Base-by-base conservation (phyloP, 768 basidiomycete genomes). In the Chlorophyllum brunneum region DNA sequence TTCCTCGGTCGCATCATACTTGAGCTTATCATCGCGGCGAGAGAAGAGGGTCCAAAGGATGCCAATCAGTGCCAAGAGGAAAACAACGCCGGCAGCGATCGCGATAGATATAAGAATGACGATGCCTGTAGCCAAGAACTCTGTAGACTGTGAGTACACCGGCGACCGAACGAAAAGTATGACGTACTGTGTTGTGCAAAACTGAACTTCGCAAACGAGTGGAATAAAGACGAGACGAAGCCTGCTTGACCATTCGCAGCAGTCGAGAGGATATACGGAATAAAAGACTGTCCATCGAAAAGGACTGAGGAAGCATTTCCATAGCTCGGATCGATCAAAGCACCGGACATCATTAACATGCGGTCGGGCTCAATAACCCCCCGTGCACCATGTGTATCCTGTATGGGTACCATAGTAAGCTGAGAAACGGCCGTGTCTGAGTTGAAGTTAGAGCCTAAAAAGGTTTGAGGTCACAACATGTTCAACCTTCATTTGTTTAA, bases 41-140 rank as follows among this genome's bases (percentile, higher is more conserved):
- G 88, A 83, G 67, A 92, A 82, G n/a, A 94, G 75, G 2, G 92
- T 86, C 90, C 92, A 91, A 31, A 95, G 69, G 48, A 95, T 88
- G 44, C 92, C 92, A 50, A 93, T 73, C 36, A 95, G 72, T 13
- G 88, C 86, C 27, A 94, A 75, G 0, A 95, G 73, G 78, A 94
- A 95, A 31, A 95, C 88, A 18, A 98, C 82, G 15, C 95, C 97
- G 13, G 94, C 93, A 8, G 91, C 86, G 58, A 98, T 97, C 22
- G 97, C 97, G 57, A 99, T 97, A 1, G 94, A 95, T 59, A 99
- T 94, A 38, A 99, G 79, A 58, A 98, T 98, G 49, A 99, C 93
- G 31, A 98, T 79, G 1, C 95, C 97, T 20, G 83, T 81, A 0
- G 95, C 92, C 50, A 99, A 79, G 76, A 92, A 89, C 61, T 85